Percentiles rank a stretch among this genome's conserved stretches.
These are phyloP conservation scores for Fabrea salina DNA, from an alignment of 169 alveolate genomes.

Conservation along the genomic window DNA sequence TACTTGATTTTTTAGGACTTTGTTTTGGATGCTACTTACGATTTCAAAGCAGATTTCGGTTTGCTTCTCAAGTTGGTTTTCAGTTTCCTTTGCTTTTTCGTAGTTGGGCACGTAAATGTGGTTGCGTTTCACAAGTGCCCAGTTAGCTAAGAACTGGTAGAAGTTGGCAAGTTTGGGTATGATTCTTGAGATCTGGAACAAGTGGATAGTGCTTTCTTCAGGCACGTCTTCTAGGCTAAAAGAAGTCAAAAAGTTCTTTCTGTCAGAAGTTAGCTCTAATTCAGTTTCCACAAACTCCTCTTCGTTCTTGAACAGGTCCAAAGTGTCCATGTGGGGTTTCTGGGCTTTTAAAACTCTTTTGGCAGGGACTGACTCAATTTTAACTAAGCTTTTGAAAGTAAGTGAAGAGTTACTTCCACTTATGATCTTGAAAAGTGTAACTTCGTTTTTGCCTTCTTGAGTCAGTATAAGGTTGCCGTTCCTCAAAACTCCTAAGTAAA, in stretches of 20 bases:
- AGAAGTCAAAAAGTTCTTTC: neutral
- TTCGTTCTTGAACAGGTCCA: neutral
- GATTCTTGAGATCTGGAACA: constrained; percentile 1
- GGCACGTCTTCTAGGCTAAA: constrained; percentile 24
- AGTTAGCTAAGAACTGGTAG: neutral
- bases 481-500: neutral
- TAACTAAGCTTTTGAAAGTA: constrained; percentile 2
- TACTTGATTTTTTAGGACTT: neutral
- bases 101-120: neutral
- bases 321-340: too few species aligned
- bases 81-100: constrained; percentile 18
- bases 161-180: constrained; percentile 12
- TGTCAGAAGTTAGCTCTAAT: neutral
- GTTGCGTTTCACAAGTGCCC: neutral
- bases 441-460: neutral
- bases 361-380: neutral
- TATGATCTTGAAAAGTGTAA: constrained; percentile 1
- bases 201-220: constrained; percentile 14
- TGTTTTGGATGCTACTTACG: neutral
- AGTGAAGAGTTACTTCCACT: neutral
- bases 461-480: neutral
- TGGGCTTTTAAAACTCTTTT: neutral
- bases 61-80: neutral
- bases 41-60: neutral
- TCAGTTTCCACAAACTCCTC: neutral